Conservation (phyloP, 2,329 filamentous ascomycete genomes). For the Harringtonia aguacate region DNA sequence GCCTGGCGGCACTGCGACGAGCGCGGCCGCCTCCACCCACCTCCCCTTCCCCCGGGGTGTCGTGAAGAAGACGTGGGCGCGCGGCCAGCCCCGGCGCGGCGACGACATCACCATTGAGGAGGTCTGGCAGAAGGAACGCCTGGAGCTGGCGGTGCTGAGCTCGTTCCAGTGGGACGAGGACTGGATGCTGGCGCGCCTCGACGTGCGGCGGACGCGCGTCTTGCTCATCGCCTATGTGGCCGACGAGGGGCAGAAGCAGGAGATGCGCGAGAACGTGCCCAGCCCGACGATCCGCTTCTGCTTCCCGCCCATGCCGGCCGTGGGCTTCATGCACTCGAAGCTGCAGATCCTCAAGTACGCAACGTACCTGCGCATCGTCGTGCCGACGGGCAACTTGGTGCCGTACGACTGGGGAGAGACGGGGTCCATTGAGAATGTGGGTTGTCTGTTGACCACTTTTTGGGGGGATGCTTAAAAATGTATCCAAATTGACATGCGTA, state of each 20-base stretch:
- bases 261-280: conserved; percentile 38
- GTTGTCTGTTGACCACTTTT: conserved; percentile 11
- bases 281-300: conserved; percentile 53
- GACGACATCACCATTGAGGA: conserved; percentile 85
- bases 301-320: conserved; percentile 70
- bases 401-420: conserved; percentile 84
- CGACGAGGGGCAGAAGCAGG: conserved; percentile 38
- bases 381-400: conserved; percentile 81
- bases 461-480: too few relatives aligned
- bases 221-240: conserved; percentile 47
- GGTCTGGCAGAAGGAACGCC: conserved; percentile 59
- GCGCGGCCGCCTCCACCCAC: background rate
- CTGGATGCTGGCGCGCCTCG: conserved; percentile 67
- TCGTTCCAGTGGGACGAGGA: conserved; percentile 79
- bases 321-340: conserved; percentile 85
- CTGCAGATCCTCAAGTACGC: conserved; percentile 79
- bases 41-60: conserved; percentile 45
- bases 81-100: conserved; percentile 45
- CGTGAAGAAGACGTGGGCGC: conserved; percentile 74
- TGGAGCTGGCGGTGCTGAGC: conserved; percentile 72
- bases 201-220: conserved; percentile 49
- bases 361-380: conserved; percentile 62
- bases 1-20: background rate
- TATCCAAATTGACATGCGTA: too few relatives aligned
- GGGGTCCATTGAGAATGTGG: conserved; percentile 74